Percentiles rank a stretch among this genome's conserved stretches.
phyloP scores from a whole-genome alignment of 169 alveolate genomes.

The Eimeria acervulina region DNA sequence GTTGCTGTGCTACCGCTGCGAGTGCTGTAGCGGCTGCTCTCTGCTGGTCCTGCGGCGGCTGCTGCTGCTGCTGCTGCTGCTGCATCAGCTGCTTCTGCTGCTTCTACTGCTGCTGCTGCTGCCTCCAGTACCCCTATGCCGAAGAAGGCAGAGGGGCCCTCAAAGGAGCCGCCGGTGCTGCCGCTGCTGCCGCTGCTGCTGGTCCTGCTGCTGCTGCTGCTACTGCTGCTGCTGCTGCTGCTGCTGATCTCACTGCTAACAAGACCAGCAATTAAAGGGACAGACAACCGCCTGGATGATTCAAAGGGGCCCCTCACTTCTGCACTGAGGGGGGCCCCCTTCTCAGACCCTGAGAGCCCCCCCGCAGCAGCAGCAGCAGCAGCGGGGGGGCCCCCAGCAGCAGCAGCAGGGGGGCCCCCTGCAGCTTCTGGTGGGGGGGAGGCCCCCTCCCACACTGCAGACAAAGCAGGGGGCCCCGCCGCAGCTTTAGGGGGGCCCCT shows the following conservation, averaged over 20 bases:
- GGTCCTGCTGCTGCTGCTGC: conserved; percentile 52
- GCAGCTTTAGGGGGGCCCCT: too few relatives aligned
- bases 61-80: conserved; percentile 66
- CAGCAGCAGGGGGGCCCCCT: too few relatives aligned
- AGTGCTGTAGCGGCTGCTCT: conserved; percentile 26
- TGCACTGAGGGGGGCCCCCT: neutral
- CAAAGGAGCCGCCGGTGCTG: conserved; percentile 47
- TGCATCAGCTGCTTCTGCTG: neutral
- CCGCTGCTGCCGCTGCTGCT: conserved; percentile 47
- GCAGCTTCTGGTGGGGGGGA: too few relatives aligned
- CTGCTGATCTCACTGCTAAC: neutral
- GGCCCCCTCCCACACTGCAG: too few relatives aligned
- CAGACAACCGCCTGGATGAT: neutral
- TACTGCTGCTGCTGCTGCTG: neutral
- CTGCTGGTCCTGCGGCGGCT: too few relatives aligned
- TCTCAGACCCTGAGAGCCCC: neutral
- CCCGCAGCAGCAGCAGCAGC: neutral
- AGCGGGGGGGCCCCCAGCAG: neutral
- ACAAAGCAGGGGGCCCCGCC: too few relatives aligned
- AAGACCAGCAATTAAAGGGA: neutral
- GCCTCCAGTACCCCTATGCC: conserved; percentile 8
- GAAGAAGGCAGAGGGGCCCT: neutral
- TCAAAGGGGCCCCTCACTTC: neutral
- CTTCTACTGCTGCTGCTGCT: conserved; percentile 47
- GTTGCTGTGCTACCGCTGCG: conserved; percentile 6